Conservation (phyloP, 176 grass and related monocot genomes). For the Leersia perrieri region DNA sequence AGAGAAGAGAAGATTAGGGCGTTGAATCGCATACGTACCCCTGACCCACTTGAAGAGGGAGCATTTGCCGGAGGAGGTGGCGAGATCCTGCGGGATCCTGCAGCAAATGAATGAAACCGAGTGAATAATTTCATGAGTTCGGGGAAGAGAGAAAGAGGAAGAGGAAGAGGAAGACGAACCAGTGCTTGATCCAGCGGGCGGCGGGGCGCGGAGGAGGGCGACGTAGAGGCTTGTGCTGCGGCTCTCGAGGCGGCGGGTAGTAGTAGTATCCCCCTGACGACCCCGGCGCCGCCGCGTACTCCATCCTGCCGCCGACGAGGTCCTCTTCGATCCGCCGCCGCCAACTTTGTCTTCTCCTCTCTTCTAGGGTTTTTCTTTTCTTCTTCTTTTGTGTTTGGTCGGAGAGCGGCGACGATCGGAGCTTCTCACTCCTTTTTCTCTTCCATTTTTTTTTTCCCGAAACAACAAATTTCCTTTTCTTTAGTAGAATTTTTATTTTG, state of each 20-base stretch:
- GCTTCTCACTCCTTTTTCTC: no score
- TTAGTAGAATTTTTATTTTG: no score
- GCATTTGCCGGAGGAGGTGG: slow-evolving; percentile 53
- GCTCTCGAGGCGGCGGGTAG: slow-evolving; percentile 50
- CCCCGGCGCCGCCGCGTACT: slow-evolving; percentile 32
- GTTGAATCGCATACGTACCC: slow-evolving; percentile 31
- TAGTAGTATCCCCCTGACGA: slow-evolving; percentile 43
- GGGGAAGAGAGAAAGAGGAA: background rate
- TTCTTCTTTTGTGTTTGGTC: no score
- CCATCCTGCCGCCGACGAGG: slow-evolving; percentile 14
- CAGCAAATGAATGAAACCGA: background rate
- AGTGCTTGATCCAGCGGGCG: slow-evolving; percentile 80
- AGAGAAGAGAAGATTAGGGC: background rate
- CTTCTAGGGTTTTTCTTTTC: slow-evolving; percentile 8
- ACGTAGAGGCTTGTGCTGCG: slow-evolving; percentile 18
- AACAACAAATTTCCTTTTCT: no score
- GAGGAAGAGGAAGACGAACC: slow-evolving; percentile 30
- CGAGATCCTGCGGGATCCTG: slow-evolving; percentile 83
- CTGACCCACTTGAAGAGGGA: slow-evolving; percentile 81
- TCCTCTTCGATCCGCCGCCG: background rate
- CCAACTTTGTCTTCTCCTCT: background rate
- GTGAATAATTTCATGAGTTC: no score
- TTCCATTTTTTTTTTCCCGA: no score
- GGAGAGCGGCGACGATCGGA: no score
- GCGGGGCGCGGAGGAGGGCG: slow-evolving; percentile 48